A percentile compares a stretch with the other conserved stretches of the same genome.
These are phyloP conservation scores for Tuctoria greenei DNA, from an alignment of 176 grass and related monocot species.

Conservation along the genomic window DNA sequence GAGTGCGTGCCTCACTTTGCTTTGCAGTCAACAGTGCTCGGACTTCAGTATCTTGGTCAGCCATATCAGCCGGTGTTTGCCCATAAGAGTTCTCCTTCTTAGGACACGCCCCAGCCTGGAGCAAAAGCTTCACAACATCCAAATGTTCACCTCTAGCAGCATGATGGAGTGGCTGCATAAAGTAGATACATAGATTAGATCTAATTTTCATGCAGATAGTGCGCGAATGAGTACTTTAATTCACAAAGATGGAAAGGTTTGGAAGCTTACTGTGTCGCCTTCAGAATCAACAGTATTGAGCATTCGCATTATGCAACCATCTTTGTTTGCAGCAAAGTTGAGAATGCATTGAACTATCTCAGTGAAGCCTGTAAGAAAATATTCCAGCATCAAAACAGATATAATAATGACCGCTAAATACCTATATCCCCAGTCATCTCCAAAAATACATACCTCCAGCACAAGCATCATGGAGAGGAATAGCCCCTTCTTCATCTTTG, in stretches of 20 bases:
- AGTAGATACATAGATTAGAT: not conserved
- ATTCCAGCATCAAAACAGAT: not conserved
- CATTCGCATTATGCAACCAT: conserved; percentile 48
- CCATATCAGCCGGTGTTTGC: conserved; percentile 79
- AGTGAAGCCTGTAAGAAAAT: conserved; percentile 57
- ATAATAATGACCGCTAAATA: not conserved
- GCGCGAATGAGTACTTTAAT: not conserved
- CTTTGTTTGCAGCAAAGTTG: conserved; percentile 52
- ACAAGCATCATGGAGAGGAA: conserved; percentile 97
- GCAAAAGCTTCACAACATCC: conserved; percentile 72
- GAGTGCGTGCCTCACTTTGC: conserved; percentile 42
- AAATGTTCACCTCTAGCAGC: conserved; percentile 89
- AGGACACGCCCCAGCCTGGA: conserved; percentile 69
- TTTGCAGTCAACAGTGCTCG: conserved; percentile 52
- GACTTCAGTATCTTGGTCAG: conserved; percentile 76
- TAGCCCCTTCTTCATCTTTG: conserved; percentile 95
- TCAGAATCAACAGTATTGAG: conserved; percentile 73
- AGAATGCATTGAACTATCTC: conserved; percentile 80
- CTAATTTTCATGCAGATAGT: not conserved
- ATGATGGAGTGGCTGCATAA: conserved; percentile 84
- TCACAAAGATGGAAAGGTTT: not conserved
- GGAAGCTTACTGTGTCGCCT: conserved; percentile 77
- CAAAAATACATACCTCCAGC: conserved; percentile 64
- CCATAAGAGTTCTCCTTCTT: conserved; percentile 72
- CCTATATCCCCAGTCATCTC: not conserved